Percentiles rank a stretch among this genome's conserved stretches.
These are phyloP conservation scores for Gonium pectorale DNA, from an alignment of 139 green algal species.

Conservation along the genomic window DNA sequence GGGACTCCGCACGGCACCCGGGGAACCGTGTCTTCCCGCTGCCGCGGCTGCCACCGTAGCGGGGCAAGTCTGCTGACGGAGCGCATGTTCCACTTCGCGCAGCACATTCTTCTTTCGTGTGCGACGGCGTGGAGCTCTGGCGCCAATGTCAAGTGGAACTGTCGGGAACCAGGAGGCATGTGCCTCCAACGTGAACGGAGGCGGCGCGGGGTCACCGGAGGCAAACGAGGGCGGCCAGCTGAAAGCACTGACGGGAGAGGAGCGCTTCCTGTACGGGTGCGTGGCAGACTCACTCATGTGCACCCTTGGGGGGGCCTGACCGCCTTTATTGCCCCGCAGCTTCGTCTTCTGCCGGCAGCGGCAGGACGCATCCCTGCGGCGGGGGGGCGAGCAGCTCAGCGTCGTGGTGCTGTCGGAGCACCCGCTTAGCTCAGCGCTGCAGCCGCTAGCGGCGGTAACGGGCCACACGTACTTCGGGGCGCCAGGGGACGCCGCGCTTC, in stretches of 20 bases:
- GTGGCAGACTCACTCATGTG: background rate
- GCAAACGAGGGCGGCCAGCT: background rate
- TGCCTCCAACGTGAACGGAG: background rate
- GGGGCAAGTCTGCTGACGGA: too few relatives aligned
- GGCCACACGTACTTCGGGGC: constrained; percentile 25
- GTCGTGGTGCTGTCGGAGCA: constrained; percentile 43
- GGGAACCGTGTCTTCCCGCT: too few relatives aligned
- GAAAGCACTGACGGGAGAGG: too few relatives aligned
- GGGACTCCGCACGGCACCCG: too few relatives aligned
- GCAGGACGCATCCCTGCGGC: constrained; percentile 83
- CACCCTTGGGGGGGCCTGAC: too few relatives aligned
- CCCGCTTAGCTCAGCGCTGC: constrained; percentile 17
- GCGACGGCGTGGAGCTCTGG: constrained; percentile 21
- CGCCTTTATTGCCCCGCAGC: constrained; percentile 38
- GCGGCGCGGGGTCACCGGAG: background rate
- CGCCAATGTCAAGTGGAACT: background rate
- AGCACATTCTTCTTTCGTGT: constrained; percentile 82
- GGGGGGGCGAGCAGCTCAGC: constrained; percentile 85
- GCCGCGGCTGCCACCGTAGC: too few relatives aligned
- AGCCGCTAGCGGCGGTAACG: constrained; percentile 25
- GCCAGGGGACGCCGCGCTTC: constrained; percentile 8
- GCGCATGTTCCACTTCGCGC: too few relatives aligned
- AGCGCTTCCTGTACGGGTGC: constrained; percentile 41
- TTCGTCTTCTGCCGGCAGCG: constrained; percentile 96
- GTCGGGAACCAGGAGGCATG: background rate